Evolutionary conservation across 352 stramenopile species (phyloP), one percentile per base, ranked within the genome.

Genomic region (Pythium myriotylum): DNA sequence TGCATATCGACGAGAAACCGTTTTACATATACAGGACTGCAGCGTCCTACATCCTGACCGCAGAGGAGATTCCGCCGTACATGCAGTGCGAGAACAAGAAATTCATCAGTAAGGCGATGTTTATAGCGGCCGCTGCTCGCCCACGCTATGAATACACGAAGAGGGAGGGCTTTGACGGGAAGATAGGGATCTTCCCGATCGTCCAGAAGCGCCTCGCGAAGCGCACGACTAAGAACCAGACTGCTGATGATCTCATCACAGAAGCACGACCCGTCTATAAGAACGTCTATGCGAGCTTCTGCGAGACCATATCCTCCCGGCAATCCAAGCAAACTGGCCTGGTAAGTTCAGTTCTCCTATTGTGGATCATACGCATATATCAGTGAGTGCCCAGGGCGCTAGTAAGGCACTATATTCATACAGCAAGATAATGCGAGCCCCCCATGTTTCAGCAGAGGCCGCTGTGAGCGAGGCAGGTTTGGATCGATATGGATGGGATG

Each of bases 91-190:
- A 32, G 1, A 70, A 59, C 19, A 75, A 75, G 39, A 23, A 45
- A 9, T 67, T 56, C 54, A 71, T 77, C 8, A 65, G 37, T 9
- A 74, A 72, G 65, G 58, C 65, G 0, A 74, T 77, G 61, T 72
- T 77, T 22, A 6, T 70, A 1, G 56, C 52, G 0, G 66, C 49
- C 1, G 56, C 70, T 0, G 59, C 47, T 7, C 8, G 62, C 2
- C 66, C 66, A 1, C 19, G 51, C 3, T 59, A 45, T 33, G 50
- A 66, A 40, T 47, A 45, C 19, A 3, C 29, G 9, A 48, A 39
- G 12, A 23, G 42, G 8, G 10, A 12, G 1, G 37, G 40, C 7
- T 66, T 50, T 24, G 50, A 66, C 23, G 59, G 59, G 0, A 60
- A 66, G 29, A 2, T 66, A 16, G 59, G 41, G 17, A 50, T 66